Percentiles rank a stretch among this genome's conserved stretches.
Conservation (phyloP, 23 red algal genomes). For the Gracilaria gracilis region DNA sequence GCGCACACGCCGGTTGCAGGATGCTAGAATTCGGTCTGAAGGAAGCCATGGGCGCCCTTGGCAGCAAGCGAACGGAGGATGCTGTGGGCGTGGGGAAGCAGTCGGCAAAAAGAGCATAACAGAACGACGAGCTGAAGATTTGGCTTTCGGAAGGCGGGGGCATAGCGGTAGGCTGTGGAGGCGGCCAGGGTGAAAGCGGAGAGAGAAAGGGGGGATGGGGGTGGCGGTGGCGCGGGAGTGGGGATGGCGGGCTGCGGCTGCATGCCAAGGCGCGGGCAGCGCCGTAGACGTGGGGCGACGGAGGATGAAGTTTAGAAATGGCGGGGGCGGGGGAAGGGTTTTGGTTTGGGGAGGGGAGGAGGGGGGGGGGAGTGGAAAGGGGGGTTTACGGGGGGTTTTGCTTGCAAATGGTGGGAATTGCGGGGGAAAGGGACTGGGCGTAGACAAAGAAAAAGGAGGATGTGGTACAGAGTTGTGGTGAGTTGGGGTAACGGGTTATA, state of each 20-base stretch:
- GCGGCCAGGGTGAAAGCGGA: slow-evolving; percentile 34
- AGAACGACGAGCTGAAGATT: slow-evolving; percentile 58
- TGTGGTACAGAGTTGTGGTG: neutral
- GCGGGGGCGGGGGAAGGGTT: neutral
- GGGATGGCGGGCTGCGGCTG: slow-evolving; percentile 21
- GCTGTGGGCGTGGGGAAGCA: slow-evolving; percentile 55
- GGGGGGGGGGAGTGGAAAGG: neutral
- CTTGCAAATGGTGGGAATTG: too few species aligned
- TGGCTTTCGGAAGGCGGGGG: slow-evolving; percentile 37
- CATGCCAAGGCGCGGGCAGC: slow-evolving; percentile 42
- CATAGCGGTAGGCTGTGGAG: slow-evolving; percentile 11
- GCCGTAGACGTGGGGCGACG: slow-evolving; percentile 23
- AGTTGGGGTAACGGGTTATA: neutral
- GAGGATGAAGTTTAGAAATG: neutral
- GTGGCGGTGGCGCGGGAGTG: slow-evolving; percentile 40
- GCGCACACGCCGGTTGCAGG: neutral
- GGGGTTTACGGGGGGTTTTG: too few species aligned
- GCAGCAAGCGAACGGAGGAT: slow-evolving; percentile 34
- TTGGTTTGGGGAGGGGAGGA: neutral
- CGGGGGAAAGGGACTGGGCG: neutral
- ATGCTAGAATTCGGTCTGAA: slow-evolving; percentile 59
- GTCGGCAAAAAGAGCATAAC: slow-evolving; percentile 17
- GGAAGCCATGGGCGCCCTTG: slow-evolving; percentile 55
- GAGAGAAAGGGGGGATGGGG: slow-evolving; percentile 17
- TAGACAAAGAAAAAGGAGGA: neutral